Conservation (phyloP, 257 asterid species). For the Solanum lycopersicoides region DNA sequence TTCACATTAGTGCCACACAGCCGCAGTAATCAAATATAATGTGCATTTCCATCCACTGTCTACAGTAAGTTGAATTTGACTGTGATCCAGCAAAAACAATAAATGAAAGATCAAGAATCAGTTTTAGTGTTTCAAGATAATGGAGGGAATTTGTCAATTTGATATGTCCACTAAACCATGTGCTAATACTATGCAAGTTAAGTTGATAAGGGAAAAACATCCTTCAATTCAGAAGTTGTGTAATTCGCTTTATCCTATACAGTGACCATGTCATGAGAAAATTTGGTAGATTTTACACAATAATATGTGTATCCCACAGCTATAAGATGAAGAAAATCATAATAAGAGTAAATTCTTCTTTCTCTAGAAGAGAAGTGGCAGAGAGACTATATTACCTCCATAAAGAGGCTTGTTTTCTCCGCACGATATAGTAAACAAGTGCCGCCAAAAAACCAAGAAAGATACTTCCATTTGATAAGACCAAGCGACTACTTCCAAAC, state of each 20-base stretch:
- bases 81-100: not conserved
- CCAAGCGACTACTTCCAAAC: slow-evolving; percentile 37
- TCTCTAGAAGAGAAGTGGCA: not conserved
- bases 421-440: slow-evolving; percentile 28
- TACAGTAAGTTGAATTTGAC: not conserved
- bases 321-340: not conserved
- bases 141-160: not conserved
- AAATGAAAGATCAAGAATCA: not conserved
- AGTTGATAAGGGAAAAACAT: not conserved
- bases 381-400: slow-evolving; percentile 43
- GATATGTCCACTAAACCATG: not conserved
- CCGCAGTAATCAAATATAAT: not conserved
- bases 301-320: not conserved
- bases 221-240: not conserved
- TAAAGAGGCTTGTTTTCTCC: slow-evolving; percentile 52
- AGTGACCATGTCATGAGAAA: not conserved
- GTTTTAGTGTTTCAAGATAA: not conserved
- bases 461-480: slow-evolving; percentile 55
- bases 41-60: not conserved
- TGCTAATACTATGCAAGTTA: not conserved
- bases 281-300: not conserved
- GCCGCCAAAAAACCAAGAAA: slow-evolving; percentile 37
- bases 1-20: not conserved
- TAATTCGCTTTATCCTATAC: not conserved
- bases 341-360: not conserved